Conservation (phyloP, 352 stramenopile species). For the Phytophthora citricola region DNA sequence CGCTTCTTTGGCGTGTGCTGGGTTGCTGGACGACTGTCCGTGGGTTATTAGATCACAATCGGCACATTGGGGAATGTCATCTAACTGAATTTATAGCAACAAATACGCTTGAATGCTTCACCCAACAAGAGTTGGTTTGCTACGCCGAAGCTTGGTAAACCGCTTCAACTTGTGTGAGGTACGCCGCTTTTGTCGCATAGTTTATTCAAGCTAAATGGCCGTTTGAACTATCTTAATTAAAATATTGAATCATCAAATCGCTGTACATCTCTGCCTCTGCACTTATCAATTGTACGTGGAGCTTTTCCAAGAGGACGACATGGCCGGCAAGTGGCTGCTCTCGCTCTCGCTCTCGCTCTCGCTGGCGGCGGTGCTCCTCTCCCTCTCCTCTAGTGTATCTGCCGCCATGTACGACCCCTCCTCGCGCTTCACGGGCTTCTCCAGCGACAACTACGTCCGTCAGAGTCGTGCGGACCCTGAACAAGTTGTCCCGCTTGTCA, state of each 20-base stretch:
- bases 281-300: conserved; percentile 8
- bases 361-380: conserved; percentile 15
- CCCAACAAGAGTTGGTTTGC: too few relatives aligned
- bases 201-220: conserved; percentile 14
- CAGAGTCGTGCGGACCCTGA: conserved; percentile 43
- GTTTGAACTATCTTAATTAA: conserved; percentile 15
- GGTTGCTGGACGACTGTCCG: too few relatives aligned
- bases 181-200: conserved; percentile 16
- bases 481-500: conserved; percentile 53
- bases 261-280: conserved; percentile 9
- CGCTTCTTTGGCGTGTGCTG: too few relatives aligned
- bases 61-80: too few relatives aligned
- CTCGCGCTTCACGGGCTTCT: conserved; percentile 36
- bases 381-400: background rate
- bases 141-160: too few relatives aligned
- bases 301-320: conserved; percentile 12
- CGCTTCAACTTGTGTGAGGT: conserved; percentile 5
- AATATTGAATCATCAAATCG: conserved; percentile 16
- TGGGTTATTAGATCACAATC: too few relatives aligned
- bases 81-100: background rate
- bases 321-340: conserved; percentile 29
- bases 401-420: conserved; percentile 3
- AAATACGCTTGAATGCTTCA: too few relatives aligned
- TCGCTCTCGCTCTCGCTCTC: conserved; percentile 34
- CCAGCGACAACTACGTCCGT: conserved; percentile 42